A percentile compares a stretch with the other conserved stretches of the same genome.
Evolutionary conservation across 139 green algal genomes (phyloP).

Genomic region (Spirogloea muscicola): DNA sequence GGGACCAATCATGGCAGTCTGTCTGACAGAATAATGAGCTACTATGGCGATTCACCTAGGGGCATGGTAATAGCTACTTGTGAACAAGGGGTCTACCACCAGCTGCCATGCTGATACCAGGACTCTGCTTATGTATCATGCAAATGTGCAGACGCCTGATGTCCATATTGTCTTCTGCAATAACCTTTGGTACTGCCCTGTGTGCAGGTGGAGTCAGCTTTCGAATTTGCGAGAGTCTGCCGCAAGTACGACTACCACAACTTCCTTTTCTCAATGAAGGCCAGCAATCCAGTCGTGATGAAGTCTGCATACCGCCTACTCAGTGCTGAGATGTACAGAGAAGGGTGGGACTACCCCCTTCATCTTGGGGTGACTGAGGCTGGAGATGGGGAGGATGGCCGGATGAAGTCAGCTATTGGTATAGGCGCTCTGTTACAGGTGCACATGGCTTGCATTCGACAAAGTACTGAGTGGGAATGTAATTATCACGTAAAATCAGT

Average conservation of each 20-base stretch:
- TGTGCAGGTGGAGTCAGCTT: constrained; percentile 73
- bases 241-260: constrained; percentile 98
- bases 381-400: constrained; percentile 94
- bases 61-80: constrained; percentile 46
- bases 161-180: not conserved
- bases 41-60: constrained; percentile 86
- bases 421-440: constrained; percentile 88
- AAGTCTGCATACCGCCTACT: constrained; percentile 91
- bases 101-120: too few relatives aligned
- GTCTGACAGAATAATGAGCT: constrained; percentile 91
- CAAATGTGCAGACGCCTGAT: constrained; percentile 61
- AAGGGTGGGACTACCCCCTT: constrained; percentile 95
- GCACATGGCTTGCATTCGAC: too few relatives aligned
- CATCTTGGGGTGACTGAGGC: constrained; percentile 94
- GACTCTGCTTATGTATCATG: constrained; percentile 72
- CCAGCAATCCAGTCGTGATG: constrained; percentile 96
- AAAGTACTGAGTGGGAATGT: too few relatives aligned
- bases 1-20: constrained; percentile 98
- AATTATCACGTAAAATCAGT: too few relatives aligned
- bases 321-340: constrained; percentile 84
- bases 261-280: constrained; percentile 99
- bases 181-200: too few relatives aligned
- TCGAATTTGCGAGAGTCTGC: constrained; percentile 96
- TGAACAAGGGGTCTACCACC: too few relatives aligned
- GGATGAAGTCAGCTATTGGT: constrained; percentile 97